Evolutionary conservation across 192 early-diverging fungal species (phyloP).

Genomic region (Linderina pennispora): DNA sequence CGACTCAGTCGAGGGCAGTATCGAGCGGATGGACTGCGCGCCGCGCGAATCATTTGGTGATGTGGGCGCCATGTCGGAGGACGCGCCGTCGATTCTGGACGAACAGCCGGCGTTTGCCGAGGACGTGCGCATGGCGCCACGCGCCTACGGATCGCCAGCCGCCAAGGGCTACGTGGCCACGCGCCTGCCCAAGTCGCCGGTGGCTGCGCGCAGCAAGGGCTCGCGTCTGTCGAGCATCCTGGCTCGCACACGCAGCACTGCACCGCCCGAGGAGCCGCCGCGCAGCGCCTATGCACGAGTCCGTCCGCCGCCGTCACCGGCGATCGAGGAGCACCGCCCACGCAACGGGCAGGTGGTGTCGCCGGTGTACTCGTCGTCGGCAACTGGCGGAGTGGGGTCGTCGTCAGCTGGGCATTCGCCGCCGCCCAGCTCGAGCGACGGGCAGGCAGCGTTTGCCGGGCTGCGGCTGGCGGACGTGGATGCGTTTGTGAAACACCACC

Average conservation of each 20-base stretch:
- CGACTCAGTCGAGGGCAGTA: constrained; percentile 6
- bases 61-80: constrained; percentile 7
- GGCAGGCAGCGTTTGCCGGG: constrained; percentile 7
- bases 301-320: too few relatives aligned
- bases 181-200: constrained; percentile 28
- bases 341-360: neutral
- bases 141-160: constrained; percentile 37
- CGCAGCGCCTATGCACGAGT: too few relatives aligned
- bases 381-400: neutral
- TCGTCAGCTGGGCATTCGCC: constrained; percentile 4
- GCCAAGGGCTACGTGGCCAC: constrained; percentile 36
- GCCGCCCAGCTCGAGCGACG: constrained; percentile 3
- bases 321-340: neutral
- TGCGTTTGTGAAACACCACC: constrained; percentile 56
- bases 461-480: constrained; percentile 48
- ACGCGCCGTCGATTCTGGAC: constrained; percentile 31
- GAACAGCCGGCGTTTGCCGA: constrained; percentile 41
- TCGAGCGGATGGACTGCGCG: too few relatives aligned
- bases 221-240: constrained; percentile 6
- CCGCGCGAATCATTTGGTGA: too few relatives aligned
- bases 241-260: neutral
- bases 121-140: constrained; percentile 12
- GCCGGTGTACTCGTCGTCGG: neutral
- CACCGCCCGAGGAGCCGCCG: too few relatives aligned
- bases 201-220: neutral